phyloP scores from a whole-genome alignment of 2,329 filamentous ascomycete species.

The Cryphonectria japonica region DNA sequence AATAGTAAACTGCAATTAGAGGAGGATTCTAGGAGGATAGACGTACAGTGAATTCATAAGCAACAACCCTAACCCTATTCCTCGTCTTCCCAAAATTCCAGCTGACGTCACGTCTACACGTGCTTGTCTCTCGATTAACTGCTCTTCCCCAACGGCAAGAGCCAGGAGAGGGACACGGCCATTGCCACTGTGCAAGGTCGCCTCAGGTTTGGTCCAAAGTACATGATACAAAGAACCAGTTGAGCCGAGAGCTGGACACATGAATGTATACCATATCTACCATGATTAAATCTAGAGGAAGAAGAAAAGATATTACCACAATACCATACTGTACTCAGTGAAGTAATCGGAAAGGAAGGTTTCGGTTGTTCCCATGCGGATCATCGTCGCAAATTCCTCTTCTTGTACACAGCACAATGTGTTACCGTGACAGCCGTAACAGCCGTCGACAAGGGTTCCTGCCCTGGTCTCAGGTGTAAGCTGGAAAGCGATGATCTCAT shows the following conservation, averaged over 20 bases:
- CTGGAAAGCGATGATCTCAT: slow-evolving; percentile 24
- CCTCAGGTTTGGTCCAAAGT: background rate
- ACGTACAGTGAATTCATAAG: background rate
- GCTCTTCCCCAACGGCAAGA: background rate
- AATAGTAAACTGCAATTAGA: background rate
- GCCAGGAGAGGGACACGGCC: background rate
- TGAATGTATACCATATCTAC: background rate
- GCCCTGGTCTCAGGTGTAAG: background rate
- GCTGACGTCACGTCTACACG: background rate
- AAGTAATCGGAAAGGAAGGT: background rate
- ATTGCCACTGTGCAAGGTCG: background rate
- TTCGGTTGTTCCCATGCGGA: background rate
- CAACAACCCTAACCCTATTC: background rate
- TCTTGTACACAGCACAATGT: background rate
- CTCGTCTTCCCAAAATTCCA: background rate
- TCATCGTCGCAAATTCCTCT: background rate
- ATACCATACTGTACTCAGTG: background rate
- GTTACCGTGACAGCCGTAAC: background rate
- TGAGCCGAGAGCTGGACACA: background rate
- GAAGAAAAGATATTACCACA: background rate
- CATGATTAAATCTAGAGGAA: background rate
- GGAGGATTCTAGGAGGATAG: background rate
- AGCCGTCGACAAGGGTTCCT: background rate
- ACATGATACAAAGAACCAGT: background rate
- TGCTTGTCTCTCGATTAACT: background rate